A percentile compares a stretch with the other conserved stretches of the same genome.
phyloP scores from a whole-genome alignment of 192 early-diverging fungal genomes.

The Rhizophagus prolifer region DNA sequence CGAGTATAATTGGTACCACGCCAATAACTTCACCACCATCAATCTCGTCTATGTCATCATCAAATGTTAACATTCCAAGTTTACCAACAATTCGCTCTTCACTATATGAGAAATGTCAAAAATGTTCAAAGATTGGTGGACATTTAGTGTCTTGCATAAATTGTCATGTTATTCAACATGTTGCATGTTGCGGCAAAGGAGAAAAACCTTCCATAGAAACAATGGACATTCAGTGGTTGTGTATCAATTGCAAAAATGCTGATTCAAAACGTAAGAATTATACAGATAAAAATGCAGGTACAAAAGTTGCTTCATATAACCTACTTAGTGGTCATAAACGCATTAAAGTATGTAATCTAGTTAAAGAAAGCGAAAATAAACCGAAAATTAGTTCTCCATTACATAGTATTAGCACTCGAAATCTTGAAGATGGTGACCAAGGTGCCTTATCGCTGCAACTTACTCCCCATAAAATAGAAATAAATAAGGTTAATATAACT shows the following conservation, averaged over 20 bases:
- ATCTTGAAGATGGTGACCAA: not conserved
- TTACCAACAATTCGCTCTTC: not conserved
- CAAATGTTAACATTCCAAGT: not conserved
- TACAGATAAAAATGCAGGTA: not conserved
- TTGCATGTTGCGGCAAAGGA: conserved; percentile 1
- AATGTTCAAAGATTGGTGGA: not conserved
- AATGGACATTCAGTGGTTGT: not conserved
- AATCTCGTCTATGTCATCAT: too few relatives aligned
- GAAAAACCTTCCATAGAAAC: conserved; percentile 7
- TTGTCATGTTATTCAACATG: conserved; percentile 11
- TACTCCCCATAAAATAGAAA: not conserved
- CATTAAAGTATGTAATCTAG: not conserved
- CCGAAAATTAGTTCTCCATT: not conserved
- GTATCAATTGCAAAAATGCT: not conserved
- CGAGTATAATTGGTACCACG: not conserved
- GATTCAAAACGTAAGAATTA: not conserved
- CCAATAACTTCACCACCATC: not conserved
- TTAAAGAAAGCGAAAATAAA: not conserved
- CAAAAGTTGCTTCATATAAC: not conserved
- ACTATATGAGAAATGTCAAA: not conserved
- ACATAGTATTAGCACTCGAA: not conserved
- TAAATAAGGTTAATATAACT: not conserved
- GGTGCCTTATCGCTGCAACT: not conserved
- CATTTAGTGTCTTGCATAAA: not conserved
- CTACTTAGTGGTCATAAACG: conserved; percentile 7